Evolutionary conservation across 805 yeast genomes (phyloP).

Genomic region (Saturnispora ahearnii): DNA sequence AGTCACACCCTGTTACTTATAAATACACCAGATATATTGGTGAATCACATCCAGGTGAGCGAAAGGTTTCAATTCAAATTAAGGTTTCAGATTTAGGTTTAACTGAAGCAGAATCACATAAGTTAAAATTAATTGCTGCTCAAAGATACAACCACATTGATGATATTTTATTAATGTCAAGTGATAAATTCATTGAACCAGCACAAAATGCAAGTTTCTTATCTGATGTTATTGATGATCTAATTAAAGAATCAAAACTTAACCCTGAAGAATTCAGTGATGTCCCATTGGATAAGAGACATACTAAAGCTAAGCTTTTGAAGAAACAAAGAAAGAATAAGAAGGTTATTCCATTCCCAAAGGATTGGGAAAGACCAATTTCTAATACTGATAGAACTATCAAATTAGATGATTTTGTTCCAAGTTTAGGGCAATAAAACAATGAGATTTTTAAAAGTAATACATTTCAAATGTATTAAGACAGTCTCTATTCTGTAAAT

Average conservation of each 20-base stretch:
- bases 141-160: conserved; percentile 58
- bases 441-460: too few relatives aligned
- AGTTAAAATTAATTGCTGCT: conserved; percentile 71
- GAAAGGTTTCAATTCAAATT: conserved; percentile 56
- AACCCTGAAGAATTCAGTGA: conserved; percentile 55
- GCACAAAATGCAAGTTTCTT: conserved; percentile 78
- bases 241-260: conserved; percentile 59
- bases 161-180: conserved; percentile 55
- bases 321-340: conserved; percentile 34
- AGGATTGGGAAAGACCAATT: conserved; percentile 68
- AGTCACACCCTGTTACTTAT: conserved; percentile 49
- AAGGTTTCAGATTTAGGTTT: conserved; percentile 48
- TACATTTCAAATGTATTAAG: too few relatives aligned
- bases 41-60: conserved; percentile 59
- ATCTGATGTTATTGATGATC: conserved; percentile 50
- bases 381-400: conserved; percentile 51
- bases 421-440: background rate
- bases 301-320: conserved; percentile 38
- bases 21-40: conserved; percentile 68
- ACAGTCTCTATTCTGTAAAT: background rate
- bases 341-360: conserved; percentile 51
- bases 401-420: conserved; percentile 14
- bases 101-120: conserved; percentile 47
- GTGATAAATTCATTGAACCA: conserved; percentile 60
- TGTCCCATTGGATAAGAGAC: conserved; percentile 76